Percentiles rank a stretch among this genome's conserved stretches.
phyloP scores from a whole-genome alignment of 2,329 filamentous ascomycete species.

The Fusarium mexicanum region DNA sequence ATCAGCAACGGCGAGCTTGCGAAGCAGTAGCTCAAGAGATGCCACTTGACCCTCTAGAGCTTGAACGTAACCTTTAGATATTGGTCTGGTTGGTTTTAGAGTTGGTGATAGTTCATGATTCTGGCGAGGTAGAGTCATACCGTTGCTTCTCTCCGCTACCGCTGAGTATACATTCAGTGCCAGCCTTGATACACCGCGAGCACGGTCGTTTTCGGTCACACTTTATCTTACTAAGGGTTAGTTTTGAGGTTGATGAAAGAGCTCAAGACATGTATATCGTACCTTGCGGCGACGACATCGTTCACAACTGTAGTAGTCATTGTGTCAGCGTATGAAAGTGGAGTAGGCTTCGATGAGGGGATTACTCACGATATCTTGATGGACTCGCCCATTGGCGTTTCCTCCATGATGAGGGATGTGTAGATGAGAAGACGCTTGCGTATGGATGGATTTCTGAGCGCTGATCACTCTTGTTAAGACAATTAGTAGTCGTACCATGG shows the following conservation, averaged over 20 bases:
- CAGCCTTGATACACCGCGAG: conserved; percentile 57
- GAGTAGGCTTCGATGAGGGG: conserved; percentile 9
- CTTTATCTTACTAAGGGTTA: conserved; percentile 55
- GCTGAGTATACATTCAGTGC: conserved; percentile 52
- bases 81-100: conserved; percentile 48
- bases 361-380: conserved; percentile 50
- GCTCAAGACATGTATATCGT: not conserved
- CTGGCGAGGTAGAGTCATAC: conserved; percentile 38
- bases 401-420: conserved; percentile 40
- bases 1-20: conserved; percentile 54
- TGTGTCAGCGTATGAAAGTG: conserved; percentile 13
- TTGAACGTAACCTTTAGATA: conserved; percentile 57
- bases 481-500: not conserved
- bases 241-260: not conserved
- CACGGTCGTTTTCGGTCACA: conserved; percentile 63
- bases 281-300: conserved; percentile 57
- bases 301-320: conserved; percentile 49
- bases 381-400: conserved; percentile 49
- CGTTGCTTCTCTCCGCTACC: conserved; percentile 56
- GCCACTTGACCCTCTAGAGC: conserved; percentile 59
- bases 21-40: conserved; percentile 57
- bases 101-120: not conserved
- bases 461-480: not conserved
- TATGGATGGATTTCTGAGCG: not conserved
- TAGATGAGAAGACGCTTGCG: not conserved